phyloP scores from a whole-genome alignment of 2,329 filamentous ascomycete species.

The Apiospora koreana region DNA sequence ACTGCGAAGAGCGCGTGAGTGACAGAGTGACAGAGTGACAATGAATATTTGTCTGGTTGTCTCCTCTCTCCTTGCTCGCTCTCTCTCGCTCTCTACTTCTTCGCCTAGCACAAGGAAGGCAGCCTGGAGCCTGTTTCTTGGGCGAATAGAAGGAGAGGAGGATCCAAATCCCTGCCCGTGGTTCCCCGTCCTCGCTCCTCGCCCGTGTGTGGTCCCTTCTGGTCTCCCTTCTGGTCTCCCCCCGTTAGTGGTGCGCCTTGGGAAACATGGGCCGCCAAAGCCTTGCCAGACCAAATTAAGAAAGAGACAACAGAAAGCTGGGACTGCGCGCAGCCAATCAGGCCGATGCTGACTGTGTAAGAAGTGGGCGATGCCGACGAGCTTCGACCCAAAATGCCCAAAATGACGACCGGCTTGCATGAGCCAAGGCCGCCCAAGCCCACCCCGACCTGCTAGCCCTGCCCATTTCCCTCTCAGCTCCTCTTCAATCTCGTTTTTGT shows the following conservation, averaged over 20 bases:
- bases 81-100: too few relatives aligned
- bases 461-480: background rate
- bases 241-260: background rate
- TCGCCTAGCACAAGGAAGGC: too few relatives aligned
- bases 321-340: background rate
- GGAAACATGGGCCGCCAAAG: background rate
- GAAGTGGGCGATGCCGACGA: background rate
- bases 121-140: background rate
- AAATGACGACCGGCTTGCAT: background rate
- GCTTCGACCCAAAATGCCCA: background rate
- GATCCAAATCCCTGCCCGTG: background rate
- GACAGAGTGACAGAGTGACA: background rate
- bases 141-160: background rate
- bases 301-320: background rate
- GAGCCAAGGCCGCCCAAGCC: background rate
- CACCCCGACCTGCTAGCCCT: background rate
- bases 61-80: too few relatives aligned
- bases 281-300: slow-evolving; percentile 1
- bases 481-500: background rate
- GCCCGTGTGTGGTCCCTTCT: background rate
- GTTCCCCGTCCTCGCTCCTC: background rate
- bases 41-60: too few relatives aligned
- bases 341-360: background rate
- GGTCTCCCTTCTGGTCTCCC: too few relatives aligned
- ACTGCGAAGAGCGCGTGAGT: background rate